Base-by-base conservation (phyloP, 2,329 filamentous ascomycete species). In the Zymoseptoria brevis region DNA sequence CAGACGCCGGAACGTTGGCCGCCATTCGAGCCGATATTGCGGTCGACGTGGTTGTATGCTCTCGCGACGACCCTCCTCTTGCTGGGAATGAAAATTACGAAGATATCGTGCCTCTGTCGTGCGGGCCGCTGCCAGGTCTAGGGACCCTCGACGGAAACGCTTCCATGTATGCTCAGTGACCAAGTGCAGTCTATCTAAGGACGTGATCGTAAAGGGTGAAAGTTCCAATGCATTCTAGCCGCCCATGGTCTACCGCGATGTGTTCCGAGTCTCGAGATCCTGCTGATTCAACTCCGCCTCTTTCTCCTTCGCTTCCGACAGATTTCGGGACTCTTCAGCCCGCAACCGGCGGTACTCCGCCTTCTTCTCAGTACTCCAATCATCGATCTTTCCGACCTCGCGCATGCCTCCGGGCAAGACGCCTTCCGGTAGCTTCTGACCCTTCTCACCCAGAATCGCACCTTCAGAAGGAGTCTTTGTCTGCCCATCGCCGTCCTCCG, bases 331-430 rank as follows among this genome's bases (percentile, higher is more conserved):
- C 22, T 66, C 69, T 65, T 70, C 66, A 51, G 64, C 64, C 16
- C 69, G 59, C 57, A 64, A 53, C 61, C 64, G 67, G 55, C 66
- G 62, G 3, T 66, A 66, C 58, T 63, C 64, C 54, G 64, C 63
- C 19, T 68, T 71, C 51, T 71, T 70, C 19, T 64, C 59, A 60
- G 63, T 66, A 30, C 67, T 65, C 48, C 69, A 61, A 41, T 64
- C 64, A 56, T 71, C 59, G 48, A 69, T 67, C 59, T 67, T 69
- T 16, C 68, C 68, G 6, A 68, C 66, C 54, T 66, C 67, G 54
- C 70, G 68, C 62, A 65, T 66, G 4, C 70, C 70, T 21, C 68
- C 68, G 1, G 68, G 69, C 60, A 71, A 55, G n/a, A 72, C 70
- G 49, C 69, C 69, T 53, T 68, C 59, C 1, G 67, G 67, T 57